Conservation (phyloP, 2,329 filamentous ascomycete genomes). For the Whalleya microplaca region DNA sequence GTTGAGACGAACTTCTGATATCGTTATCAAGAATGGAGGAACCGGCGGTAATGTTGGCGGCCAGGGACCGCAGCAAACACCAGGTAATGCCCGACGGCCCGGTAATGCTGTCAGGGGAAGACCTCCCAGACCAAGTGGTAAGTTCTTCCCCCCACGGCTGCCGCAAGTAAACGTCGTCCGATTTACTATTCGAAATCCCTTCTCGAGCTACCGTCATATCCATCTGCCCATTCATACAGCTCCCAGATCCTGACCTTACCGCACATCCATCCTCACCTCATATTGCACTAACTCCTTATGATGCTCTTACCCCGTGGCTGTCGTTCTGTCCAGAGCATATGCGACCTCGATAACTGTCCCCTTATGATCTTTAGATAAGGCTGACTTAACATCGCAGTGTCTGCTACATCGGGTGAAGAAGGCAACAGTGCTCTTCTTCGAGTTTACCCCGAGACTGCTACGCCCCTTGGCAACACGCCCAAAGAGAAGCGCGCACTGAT, state of each 20-base stretch:
- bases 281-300: neutral
- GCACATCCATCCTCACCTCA: neutral
- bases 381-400: slow-evolving; percentile 36
- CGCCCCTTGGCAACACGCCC: slow-evolving; percentile 61
- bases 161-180: slow-evolving; percentile 19
- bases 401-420: slow-evolving; percentile 43
- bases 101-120: slow-evolving; percentile 40
- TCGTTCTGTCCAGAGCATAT: neutral
- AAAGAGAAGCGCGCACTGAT: slow-evolving; percentile 68
- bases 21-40: slow-evolving; percentile 55
- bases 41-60: slow-evolving; percentile 29
- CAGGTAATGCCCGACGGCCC: slow-evolving; percentile 43
- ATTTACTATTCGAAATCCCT: slow-evolving; percentile 2
- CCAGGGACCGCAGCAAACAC: slow-evolving; percentile 23
- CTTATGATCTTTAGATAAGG: neutral
- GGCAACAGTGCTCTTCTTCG: slow-evolving; percentile 52
- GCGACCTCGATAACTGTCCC: neutral
- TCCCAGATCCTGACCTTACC: neutral
- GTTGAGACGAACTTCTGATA: slow-evolving; percentile 70
- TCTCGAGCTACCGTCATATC: neutral
- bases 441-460: slow-evolving; percentile 63
- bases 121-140: slow-evolving; percentile 40
- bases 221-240: neutral
- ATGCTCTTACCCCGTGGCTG: neutral
- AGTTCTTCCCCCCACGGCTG: slow-evolving; percentile 29